A percentile compares a stretch with the other conserved stretches of the same genome.
Evolutionary conservation across 805 yeast species (phyloP).

Genomic region (Ogataea zsoltii): DNA sequence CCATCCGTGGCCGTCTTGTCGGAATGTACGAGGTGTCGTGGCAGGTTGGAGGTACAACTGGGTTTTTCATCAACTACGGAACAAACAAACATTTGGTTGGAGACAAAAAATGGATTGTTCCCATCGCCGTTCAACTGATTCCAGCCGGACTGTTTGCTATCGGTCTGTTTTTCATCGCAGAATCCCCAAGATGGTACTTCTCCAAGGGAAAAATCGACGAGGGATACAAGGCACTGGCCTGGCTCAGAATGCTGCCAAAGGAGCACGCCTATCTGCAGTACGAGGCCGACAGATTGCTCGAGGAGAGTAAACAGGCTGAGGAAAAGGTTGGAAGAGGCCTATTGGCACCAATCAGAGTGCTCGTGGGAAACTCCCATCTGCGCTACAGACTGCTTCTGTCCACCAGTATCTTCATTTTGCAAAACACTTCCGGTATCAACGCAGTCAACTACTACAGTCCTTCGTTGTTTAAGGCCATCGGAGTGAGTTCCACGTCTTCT

Average conservation of each 20-base stretch:
- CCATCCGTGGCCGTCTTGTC: conserved; percentile 58
- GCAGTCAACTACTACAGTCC: conserved; percentile 51
- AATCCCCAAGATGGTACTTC: conserved; percentile 53
- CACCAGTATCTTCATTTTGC: conserved; percentile 25
- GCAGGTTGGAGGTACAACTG: conserved; percentile 33
- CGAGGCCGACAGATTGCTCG: conserved; percentile 61
- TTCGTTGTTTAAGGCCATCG: conserved; percentile 45
- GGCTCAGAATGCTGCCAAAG: conserved; percentile 30
- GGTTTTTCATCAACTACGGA: conserved; percentile 38
- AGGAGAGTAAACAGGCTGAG: conserved; percentile 41
- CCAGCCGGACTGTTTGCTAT: conserved; percentile 45
- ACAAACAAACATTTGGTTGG: conserved; percentile 21
- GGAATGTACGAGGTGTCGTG: conserved; percentile 55
- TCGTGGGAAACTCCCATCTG: conserved; percentile 26
- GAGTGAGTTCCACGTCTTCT: conserved; percentile 21
- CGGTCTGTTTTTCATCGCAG: conserved; percentile 47
- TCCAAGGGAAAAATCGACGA: conserved; percentile 46
- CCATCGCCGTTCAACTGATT: conserved; percentile 49
- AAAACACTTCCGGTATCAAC: conserved; percentile 42
- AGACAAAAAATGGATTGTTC: conserved; percentile 41
- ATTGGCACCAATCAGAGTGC: conserved; percentile 46
- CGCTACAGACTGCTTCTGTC: conserved; percentile 18
- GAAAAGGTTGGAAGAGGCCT: conserved; percentile 4
- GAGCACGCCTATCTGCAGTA: conserved; percentile 47
- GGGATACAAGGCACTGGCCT: conserved; percentile 42